Evolutionary conservation across 805 yeast species (phyloP).

Genomic region (Cyberlindnera sargentensis): DNA sequence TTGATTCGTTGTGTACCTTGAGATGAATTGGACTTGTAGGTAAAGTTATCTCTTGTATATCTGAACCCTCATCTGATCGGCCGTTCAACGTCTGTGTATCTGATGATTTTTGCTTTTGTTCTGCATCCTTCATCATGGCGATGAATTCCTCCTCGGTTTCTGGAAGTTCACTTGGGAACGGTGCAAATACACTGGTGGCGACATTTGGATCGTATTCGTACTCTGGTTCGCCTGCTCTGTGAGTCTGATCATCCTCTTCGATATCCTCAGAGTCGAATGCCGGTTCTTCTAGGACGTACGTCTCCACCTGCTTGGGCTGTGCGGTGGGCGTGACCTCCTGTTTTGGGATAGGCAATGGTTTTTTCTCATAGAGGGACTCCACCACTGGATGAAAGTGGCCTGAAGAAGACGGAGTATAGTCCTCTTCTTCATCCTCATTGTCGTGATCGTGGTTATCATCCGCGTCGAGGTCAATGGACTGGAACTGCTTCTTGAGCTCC

Average conservation of each 20-base stretch:
- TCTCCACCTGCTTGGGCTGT: no score
- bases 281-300: conserved; percentile 1
- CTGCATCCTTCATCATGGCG: conserved; percentile 1
- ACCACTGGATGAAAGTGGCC: no score
- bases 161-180: conserved; percentile 10
- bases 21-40: not conserved
- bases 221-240: not conserved
- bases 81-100: no score
- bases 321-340: no score
- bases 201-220: conserved; percentile 9
- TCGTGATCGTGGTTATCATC: conserved; percentile 9
- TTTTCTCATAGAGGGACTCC: no score
- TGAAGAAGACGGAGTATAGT: not conserved
- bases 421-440: no score
- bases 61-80: no score
- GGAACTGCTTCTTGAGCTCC: conserved; percentile 1
- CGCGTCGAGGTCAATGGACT: conserved; percentile 22
- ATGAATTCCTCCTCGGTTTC: conserved; percentile 2
- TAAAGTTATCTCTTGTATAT: not conserved
- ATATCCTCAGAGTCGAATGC: not conserved
- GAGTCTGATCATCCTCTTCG: not conserved
- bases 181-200: conserved; percentile 9
- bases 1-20: not conserved
- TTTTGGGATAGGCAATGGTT: no score
- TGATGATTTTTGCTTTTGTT: not conserved